A percentile compares a stretch with the other conserved stretches of the same genome.
phyloP scores from a whole-genome alignment of 2,329 filamentous ascomycete species.

The Aspergillus hiratsukae region DNA sequence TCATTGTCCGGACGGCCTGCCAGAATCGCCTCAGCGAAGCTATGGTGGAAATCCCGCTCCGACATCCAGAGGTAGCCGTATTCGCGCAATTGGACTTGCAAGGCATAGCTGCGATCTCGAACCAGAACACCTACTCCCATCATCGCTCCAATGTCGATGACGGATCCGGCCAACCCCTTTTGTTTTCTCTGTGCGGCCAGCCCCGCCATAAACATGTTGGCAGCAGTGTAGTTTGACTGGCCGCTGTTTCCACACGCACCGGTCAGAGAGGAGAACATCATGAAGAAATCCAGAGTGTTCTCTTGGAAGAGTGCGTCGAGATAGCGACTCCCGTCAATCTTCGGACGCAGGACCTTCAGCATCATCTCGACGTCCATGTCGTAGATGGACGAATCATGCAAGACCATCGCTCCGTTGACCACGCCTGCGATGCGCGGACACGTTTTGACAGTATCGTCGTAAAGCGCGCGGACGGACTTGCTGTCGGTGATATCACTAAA shows the following conservation, averaged over 20 bases:
- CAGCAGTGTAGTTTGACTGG: constrained; percentile 11
- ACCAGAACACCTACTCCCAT: constrained; percentile 1
- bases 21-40: constrained; percentile 28
- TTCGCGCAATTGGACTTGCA: neutral
- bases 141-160: constrained; percentile 4
- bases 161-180: constrained; percentile 7
- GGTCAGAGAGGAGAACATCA: constrained; percentile 8
- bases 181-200: constrained; percentile 1
- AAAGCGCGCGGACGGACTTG: constrained; percentile 5
- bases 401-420: constrained; percentile 32
- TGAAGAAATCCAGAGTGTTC: constrained; percentile 11
- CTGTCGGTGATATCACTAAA: constrained; percentile 6
- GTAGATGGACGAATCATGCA: constrained; percentile 20
- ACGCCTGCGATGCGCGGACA: constrained; percentile 32
- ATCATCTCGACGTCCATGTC: constrained; percentile 1
- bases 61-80: constrained; percentile 18
- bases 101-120: neutral
- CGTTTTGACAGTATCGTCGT: constrained; percentile 14
- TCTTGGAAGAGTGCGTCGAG: constrained; percentile 5
- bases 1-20: constrained; percentile 14
- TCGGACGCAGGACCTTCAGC: neutral
- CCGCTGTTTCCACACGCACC: constrained; percentile 7
- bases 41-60: constrained; percentile 28
- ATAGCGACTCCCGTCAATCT: constrained; percentile 3
- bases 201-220: constrained; percentile 7